Conservation (phyloP, 768 basidiomycete genomes). For the Megacollybia marginata region DNA sequence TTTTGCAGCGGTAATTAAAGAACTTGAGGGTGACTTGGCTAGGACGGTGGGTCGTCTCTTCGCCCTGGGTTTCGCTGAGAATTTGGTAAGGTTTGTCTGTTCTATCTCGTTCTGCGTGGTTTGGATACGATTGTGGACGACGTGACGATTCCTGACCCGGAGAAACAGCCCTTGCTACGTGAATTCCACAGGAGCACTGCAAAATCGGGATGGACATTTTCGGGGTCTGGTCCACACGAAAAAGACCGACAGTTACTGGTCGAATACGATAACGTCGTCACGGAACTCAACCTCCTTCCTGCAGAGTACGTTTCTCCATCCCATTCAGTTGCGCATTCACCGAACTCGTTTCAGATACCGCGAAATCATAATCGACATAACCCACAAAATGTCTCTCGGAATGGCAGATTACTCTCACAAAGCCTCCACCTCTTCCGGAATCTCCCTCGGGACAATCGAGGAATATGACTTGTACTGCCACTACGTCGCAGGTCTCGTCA, state of each 20-base stretch:
- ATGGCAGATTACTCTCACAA: conserved; percentile 96
- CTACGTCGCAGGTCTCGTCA: conserved; percentile 96
- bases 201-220: conserved; percentile 82
- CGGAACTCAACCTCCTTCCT: conserved; percentile 67
- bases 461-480: conserved; percentile 99
- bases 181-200: conserved; percentile 74
- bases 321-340: background rate
- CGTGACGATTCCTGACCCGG: conserved; percentile 84
- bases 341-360: conserved; percentile 45
- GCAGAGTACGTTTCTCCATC: conserved; percentile 41
- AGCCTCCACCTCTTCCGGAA: conserved; percentile 46
- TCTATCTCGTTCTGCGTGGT: conserved; percentile 89
- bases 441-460: conserved; percentile 65
- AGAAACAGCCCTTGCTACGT: conserved; percentile 83
- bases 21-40: conserved; percentile 91
- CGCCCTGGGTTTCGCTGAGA: background rate
- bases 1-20: conserved; percentile 91
- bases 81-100: conserved; percentile 70
- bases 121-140: conserved; percentile 99
- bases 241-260: conserved; percentile 82
- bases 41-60: conserved; percentile 59
- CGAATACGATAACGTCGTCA: conserved; percentile 74
- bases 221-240: conserved; percentile 76
- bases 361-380: conserved; percentile 75
- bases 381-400: conserved; percentile 81